Base-by-base conservation (phyloP, 1,284 basidiomycete species). In the Wolfiporia cocos region DNA sequence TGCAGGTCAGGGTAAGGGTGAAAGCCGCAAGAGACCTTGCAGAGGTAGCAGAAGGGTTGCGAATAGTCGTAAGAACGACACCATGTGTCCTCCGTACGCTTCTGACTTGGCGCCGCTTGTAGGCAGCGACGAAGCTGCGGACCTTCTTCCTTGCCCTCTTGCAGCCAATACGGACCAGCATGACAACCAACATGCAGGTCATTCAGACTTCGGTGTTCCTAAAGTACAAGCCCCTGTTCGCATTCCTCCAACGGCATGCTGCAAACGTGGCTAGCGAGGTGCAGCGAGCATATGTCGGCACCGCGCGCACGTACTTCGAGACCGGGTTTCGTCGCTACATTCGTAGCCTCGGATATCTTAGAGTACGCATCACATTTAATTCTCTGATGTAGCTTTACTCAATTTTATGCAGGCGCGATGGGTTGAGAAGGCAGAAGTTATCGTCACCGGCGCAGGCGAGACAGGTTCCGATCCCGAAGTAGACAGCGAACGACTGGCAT, bases 271-370 rank as follows among this genome's bases (percentile, higher is more conserved):
- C 95, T 2, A 78, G 78, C 47, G 95, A 98, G 62, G 71, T 99
- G 17, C 92, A 95, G 62, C 74, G 91, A 36, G 85, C 88, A 3
- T 99, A 99, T 59, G 69, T 88, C 23, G 78, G 77, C 34, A 81
- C 88, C 10, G 87, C 90, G 3, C 77, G 93, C 17, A 77, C 91
- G 15, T 99, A 97, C 61, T 98, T 93, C 50, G 96, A 99, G 65
- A 98, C 96, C 14, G 92, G 87, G 0, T 94, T 99, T 58, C 70
- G 96, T 45, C 71, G 96, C 37, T 99, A 99, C 60, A 76, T 84
- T 21, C 73, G 96, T 23, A 86, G 83, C 53, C 68, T 98, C 34
- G 77, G 81, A 19, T 80, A 73, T 63, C 74, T 96, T 35, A 87
- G 86, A 71, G 83, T 86, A 37, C 39, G 42, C 15, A 5, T 7